These are phyloP conservation scores for Rhexocercosporidium sp. DNA, from an alignment of 2,329 filamentous ascomycete genomes.

Conservation along the genomic window DNA sequence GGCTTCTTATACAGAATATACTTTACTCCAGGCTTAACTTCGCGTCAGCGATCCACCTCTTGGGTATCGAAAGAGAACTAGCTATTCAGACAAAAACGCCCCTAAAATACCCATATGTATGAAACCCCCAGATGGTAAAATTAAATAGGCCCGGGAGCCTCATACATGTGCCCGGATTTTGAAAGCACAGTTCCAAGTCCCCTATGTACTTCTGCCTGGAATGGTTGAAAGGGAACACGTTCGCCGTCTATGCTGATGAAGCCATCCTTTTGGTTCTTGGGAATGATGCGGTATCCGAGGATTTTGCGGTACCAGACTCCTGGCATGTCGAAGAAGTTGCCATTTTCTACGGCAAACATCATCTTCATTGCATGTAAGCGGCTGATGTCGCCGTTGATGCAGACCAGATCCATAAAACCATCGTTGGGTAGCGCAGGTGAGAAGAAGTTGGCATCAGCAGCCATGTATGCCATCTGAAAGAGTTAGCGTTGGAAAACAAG, in stretches of 20 bases:
- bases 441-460: constrained; percentile 86
- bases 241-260: constrained; percentile 97
- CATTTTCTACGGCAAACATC: constrained; percentile 69
- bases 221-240: constrained; percentile 81
- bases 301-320: constrained; percentile 85
- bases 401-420: constrained; percentile 84
- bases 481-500: background rate
- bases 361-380: constrained; percentile 70
- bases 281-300: constrained; percentile 83
- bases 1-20: constrained; percentile 25
- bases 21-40: constrained; percentile 4
- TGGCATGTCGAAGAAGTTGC: constrained; percentile 79
- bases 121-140: constrained; percentile 1
- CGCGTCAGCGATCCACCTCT: constrained; percentile 28
- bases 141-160: constrained; percentile 55
- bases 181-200: constrained; percentile 86
- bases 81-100: constrained; percentile 23
- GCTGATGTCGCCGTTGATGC: constrained; percentile 76
- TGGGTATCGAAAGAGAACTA: constrained; percentile 32
- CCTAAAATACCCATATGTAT: constrained; percentile 11
- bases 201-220: constrained; percentile 87
- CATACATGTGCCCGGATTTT: constrained; percentile 73
- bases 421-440: constrained; percentile 81
- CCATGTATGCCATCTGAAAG: constrained; percentile 86
- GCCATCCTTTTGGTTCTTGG: constrained; percentile 71